Evolutionary conservation across 257 asterid species (phyloP).

Genomic region (Verbascum thapsus): DNA sequence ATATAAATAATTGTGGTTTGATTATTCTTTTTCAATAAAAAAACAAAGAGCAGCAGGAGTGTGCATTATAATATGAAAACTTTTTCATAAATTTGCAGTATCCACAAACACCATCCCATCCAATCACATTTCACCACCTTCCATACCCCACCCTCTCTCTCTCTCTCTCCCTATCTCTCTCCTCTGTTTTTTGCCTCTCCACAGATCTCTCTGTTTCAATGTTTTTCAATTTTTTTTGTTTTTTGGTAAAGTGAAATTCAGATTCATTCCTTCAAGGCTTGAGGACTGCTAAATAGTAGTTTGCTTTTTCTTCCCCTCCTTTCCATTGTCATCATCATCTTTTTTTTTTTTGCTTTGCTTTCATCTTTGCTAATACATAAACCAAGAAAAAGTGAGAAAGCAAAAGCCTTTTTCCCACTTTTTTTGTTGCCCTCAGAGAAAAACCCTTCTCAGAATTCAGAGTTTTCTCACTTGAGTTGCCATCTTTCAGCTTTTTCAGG

Average conservation of each 20-base stretch:
- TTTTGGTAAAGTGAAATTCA: conserved; percentile 25
- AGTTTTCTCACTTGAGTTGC: conserved; percentile 38
- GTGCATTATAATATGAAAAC: conserved; percentile 41
- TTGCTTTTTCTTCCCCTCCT: conserved; percentile 28
- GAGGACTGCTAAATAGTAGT: conserved; percentile 31
- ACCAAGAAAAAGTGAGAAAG: conserved; percentile 50
- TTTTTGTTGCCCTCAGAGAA: conserved; percentile 34
- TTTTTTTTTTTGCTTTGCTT: conserved; percentile 30
- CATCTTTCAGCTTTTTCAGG: conserved; percentile 49
- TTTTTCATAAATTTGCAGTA: conserved; percentile 58
- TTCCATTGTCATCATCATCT: conserved; percentile 38
- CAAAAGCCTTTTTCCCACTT: conserved; percentile 46
- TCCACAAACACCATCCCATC: conserved; percentile 71
- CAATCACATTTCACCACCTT: conserved; percentile 77
- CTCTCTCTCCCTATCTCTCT: conserved; percentile 18
- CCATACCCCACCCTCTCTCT: not conserved
- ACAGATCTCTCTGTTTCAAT: conserved; percentile 37
- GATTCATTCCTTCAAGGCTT: conserved; percentile 46
- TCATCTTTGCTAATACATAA: conserved; percentile 17
- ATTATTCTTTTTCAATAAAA: conserved; percentile 33
- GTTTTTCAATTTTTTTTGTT: too few relatives aligned
- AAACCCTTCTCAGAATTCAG: conserved; percentile 45
- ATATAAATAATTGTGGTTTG: conserved; percentile 10
- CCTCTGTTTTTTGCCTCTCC: conserved; percentile 23
- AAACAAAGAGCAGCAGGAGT: conserved; percentile 34